Evolutionary conservation across 2,329 filamentous ascomycete genomes (phyloP).

Genomic region (Verticillium longisporum): DNA sequence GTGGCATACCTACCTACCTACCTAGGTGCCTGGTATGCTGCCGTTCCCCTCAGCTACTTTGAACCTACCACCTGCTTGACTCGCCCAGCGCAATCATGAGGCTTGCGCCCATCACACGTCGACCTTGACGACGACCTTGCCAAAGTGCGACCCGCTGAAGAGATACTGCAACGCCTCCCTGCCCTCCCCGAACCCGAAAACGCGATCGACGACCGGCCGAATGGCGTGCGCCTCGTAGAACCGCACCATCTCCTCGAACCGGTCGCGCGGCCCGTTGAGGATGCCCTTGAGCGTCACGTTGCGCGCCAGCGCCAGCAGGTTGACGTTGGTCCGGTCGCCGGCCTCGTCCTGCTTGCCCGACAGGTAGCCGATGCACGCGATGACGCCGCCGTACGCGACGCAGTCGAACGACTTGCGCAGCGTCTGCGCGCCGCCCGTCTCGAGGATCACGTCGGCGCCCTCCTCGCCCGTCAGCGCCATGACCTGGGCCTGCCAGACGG

Average conservation of each 20-base stretch:
- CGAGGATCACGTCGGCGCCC: constrained; percentile 49
- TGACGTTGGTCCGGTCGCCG: constrained; percentile 51
- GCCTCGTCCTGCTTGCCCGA: constrained; percentile 47
- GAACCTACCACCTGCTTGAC: no score
- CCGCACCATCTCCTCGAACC: constrained; percentile 46
- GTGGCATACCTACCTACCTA: no score
- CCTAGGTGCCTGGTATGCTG: no score
- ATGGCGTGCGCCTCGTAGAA: constrained; percentile 38
- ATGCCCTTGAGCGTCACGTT: constrained; percentile 47
- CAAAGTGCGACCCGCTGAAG: constrained; percentile 46
- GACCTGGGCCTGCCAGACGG: constrained; percentile 43
- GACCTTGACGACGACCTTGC: constrained; percentile 46
- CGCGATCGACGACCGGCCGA: constrained; percentile 38
- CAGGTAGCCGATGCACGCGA: constrained; percentile 44
- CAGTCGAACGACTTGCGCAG: constrained; percentile 44
- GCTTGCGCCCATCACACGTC: no score
- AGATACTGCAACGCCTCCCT: constrained; percentile 46
- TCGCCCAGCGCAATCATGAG: no score
- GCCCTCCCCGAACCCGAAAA: constrained; percentile 39
- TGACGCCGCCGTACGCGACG: constrained; percentile 46
- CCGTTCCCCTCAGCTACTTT: no score
- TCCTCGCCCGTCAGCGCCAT: constrained; percentile 33
- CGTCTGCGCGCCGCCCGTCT: constrained; percentile 46
- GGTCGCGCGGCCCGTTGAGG: constrained; percentile 50
- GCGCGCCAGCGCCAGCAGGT: constrained; percentile 42